Percentiles rank a stretch among this genome's conserved stretches.
Conservation (phyloP, 352 stramenopile genomes). For the Globisporangium polare region DNA sequence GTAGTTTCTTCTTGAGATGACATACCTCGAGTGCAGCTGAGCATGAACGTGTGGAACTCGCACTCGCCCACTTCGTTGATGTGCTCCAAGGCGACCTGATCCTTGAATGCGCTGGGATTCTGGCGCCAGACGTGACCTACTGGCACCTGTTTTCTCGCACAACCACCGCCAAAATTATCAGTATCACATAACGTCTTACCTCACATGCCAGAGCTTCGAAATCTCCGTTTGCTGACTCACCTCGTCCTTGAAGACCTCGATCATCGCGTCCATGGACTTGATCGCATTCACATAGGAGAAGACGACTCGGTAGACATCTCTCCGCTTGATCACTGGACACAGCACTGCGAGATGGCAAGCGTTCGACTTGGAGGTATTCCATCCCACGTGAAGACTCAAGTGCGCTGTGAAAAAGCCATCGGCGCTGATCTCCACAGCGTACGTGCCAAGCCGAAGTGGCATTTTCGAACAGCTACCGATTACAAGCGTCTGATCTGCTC, state of each 20-base stretch:
- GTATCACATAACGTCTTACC: neutral
- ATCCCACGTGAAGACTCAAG: conserved; percentile 28
- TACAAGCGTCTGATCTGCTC: neutral
- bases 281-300: conserved; percentile 38
- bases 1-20: neutral
- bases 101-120: conserved; percentile 1
- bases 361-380: conserved; percentile 25
- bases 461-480: conserved; percentile 27
- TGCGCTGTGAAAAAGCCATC: conserved; percentile 24
- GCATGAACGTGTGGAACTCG: conserved; percentile 35
- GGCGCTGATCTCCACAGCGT: conserved; percentile 26
- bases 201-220: neutral
- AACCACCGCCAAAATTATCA: neutral
- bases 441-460: conserved; percentile 41
- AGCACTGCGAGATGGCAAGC: conserved; percentile 33
- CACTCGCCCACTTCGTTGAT: conserved; percentile 25
- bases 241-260: conserved; percentile 41
- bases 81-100: conserved; percentile 26
- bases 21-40: conserved; percentile 25
- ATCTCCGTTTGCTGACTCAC: conserved; percentile 10
- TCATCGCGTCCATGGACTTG: conserved; percentile 35
- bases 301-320: conserved; percentile 34
- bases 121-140: conserved; percentile 20
- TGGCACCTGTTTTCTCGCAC: conserved; percentile 4
- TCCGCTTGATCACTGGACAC: conserved; percentile 22